Evolutionary conservation across 2,329 filamentous ascomycete genomes (phyloP), one percentile per base, ranked within the genome.

Genomic region (Aphanoascus verrucosus): DNA sequence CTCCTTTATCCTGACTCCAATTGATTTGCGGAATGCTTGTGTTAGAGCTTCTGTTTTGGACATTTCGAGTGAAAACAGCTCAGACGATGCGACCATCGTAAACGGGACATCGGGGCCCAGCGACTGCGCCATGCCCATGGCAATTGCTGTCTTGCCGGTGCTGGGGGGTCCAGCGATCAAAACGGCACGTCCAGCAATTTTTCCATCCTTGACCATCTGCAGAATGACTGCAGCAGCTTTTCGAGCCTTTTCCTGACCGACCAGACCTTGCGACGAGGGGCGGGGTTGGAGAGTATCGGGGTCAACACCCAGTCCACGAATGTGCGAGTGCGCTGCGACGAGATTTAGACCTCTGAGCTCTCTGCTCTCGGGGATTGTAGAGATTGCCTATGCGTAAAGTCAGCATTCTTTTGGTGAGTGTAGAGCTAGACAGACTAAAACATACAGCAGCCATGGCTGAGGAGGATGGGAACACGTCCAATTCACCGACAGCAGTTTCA

Each of bases 1-100:
- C 69, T 98, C 93, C 71, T 95, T 96, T 74, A 98, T 98, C 59
- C 93, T 82, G 56, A 98, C 93, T 52, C 91, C 93, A 63, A 98
- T 98, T 40, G 89, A 96, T 70, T 96, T 97, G 64, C 93, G 85
- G 76, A 98, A 97, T n/a, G 93, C 91, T 71, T 98, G 93, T 52
- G 91, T 96, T 35, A 98, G 82, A 49, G 93, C 91, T 72, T 98
- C 93, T 37, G 93, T 98, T 76, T 98, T 98, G 63, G 89, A 95
- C 91, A 98, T 97, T 72, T 98, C 93, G 65, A 97, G 81, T 23
- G 90, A 96, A 75, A 96, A 98, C 65, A 98, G 96, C 70, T 98
- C 93, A 55, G 90, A 95, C 12, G 90, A 89, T 42, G 93, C 88
- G 58, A 97, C 84, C 73, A 89, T 90, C 19, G 93, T 98, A 69